Conservation (phyloP, 305 asterid genomes). For the Fraxinus angustifolia region DNA sequence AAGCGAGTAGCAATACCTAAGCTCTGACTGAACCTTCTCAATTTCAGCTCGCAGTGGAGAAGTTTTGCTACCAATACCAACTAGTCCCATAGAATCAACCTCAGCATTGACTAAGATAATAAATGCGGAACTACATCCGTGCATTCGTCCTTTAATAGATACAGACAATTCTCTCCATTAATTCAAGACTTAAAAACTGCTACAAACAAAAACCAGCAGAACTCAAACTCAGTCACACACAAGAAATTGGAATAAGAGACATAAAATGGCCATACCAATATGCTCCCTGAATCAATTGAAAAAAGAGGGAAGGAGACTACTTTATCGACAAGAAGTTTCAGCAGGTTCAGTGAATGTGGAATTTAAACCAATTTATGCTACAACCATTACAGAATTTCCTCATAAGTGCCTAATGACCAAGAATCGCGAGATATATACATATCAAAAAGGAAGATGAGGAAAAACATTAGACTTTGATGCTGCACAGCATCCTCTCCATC, state of each 20-base stretch:
- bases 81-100: constrained; percentile 61
- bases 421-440: not conserved
- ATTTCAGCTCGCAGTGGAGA: constrained; percentile 42
- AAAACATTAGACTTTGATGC: not conserved
- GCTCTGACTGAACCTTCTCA: constrained; percentile 49
- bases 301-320: not conserved
- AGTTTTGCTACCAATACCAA: constrained; percentile 35
- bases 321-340: constrained; percentile 3
- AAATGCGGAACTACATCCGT: constrained; percentile 67
- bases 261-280: not conserved
- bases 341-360: constrained; percentile 1
- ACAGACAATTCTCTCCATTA: constrained; percentile 40
- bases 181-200: constrained; percentile 34
- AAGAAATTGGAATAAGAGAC: constrained; percentile 7
- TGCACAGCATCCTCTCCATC: not conserved
- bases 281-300: not conserved
- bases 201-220: constrained; percentile 23
- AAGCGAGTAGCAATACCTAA: constrained; percentile 37
- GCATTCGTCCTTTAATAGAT: constrained; percentile 59
- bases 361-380: not conserved
- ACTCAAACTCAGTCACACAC: constrained; percentile 3
- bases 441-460: not conserved
- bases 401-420: not conserved
- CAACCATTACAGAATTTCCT: not conserved
- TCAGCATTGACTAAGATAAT: constrained; percentile 52